phyloP scores from a whole-genome alignment of 139 green algal genomes.

The Coelastrella sp. region DNA sequence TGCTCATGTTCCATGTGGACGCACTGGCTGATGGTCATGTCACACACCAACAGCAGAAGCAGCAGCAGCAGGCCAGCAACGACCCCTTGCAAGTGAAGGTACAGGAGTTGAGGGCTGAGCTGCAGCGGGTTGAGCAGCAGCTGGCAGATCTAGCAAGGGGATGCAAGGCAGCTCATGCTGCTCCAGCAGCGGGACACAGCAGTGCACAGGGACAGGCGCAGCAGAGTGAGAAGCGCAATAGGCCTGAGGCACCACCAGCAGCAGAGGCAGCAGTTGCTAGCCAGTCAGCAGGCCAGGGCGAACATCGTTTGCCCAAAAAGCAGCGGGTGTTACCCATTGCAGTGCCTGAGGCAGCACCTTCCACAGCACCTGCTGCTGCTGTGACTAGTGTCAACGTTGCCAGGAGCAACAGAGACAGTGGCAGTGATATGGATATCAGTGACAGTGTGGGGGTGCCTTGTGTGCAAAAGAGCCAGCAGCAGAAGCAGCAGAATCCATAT shows the following conservation, averaged over 20 bases:
- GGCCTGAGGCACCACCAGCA: not conserved
- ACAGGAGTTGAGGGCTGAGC: conserved; percentile 10
- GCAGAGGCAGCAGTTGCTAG: not conserved
- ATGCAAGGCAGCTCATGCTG: not conserved
- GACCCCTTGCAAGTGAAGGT: not conserved
- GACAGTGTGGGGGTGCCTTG: not conserved
- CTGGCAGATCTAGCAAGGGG: conserved; percentile 1
- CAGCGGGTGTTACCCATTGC: not conserved
- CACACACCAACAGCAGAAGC: conserved; percentile 35
- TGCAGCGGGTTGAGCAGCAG: conserved; percentile 29
- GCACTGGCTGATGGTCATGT: conserved; percentile 44
- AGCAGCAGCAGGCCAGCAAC: conserved; percentile 29
- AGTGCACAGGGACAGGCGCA: too few species aligned
- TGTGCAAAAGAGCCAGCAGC: not conserved
- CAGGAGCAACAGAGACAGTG: not conserved
- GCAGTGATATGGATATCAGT: conserved; percentile 36
- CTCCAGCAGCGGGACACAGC: conserved; percentile 10
- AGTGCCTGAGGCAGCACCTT: not conserved
- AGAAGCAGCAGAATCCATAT: not conserved
- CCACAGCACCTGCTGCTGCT: not conserved
- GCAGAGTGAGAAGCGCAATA: too few species aligned
- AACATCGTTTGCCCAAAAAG: not conserved
- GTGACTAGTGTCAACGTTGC: not conserved
- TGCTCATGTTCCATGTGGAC: conserved; percentile 57
- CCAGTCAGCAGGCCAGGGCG: not conserved